These are phyloP conservation scores for Chrysochromulina parva DNA, from an alignment of 78 protist genomes.

Conservation along the genomic window DNA sequence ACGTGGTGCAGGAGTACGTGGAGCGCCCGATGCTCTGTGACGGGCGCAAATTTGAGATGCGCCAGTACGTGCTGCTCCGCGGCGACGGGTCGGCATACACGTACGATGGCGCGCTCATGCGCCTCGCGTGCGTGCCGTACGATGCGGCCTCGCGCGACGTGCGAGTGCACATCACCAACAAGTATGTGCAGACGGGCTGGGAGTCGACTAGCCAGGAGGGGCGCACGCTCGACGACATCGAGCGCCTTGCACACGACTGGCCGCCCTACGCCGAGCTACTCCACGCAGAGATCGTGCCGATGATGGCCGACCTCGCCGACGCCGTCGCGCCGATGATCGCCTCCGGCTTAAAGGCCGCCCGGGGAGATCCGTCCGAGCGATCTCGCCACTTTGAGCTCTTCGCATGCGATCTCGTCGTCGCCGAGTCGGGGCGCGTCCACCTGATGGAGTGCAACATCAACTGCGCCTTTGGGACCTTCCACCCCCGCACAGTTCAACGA, in stretches of 20 bases:
- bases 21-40: conserved; percentile 48
- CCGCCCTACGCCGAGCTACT: background rate
- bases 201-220: background rate
- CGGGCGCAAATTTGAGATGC: conserved; percentile 67
- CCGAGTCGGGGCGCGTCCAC: background rate
- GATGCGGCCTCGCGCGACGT: background rate
- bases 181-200: conserved; percentile 5
- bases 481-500: background rate
- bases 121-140: background rate
- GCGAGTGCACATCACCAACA: conserved; percentile 24
- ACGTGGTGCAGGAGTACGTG: conserved; percentile 68
- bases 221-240: conserved; percentile 4
- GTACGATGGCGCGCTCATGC: background rate
- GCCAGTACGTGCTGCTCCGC: conserved; percentile 65
- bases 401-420: background rate
- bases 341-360: background rate
- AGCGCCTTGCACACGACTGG: background rate
- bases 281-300: background rate
- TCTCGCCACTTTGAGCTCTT: conserved; percentile 6
- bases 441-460: conserved; percentile 8
- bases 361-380: no score
- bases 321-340: background rate
- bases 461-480: background rate
- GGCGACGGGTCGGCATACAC: background rate
- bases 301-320: background rate